phyloP scores from a whole-genome alignment of 2,329 filamentous ascomycete species.

The Hypoxylon sp. region DNA sequence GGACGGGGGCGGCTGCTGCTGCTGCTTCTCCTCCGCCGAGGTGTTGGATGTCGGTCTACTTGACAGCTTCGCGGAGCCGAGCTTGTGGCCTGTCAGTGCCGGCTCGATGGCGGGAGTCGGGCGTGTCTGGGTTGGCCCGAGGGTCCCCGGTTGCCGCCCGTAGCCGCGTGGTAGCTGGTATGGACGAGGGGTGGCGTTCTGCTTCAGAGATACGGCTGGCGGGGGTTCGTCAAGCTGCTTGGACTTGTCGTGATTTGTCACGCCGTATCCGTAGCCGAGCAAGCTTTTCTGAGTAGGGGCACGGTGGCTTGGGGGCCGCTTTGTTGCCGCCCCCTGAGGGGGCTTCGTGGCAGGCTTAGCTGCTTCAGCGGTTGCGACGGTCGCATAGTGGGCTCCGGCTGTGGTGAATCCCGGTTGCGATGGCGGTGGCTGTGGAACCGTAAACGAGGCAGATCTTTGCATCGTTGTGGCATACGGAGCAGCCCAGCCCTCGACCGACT shows the following conservation, averaged over 20 bases:
- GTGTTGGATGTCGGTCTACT: constrained; percentile 44
- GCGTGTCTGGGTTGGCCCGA: constrained; percentile 14
- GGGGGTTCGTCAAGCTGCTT: constrained; percentile 20
- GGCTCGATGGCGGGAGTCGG: constrained; percentile 42
- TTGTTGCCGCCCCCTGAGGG: constrained; percentile 26
- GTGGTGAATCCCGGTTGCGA: constrained; percentile 65
- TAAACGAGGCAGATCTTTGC: constrained; percentile 66
- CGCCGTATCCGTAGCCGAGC: constrained; percentile 43
- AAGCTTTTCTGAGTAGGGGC: constrained; percentile 43
- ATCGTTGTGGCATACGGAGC: constrained; percentile 66
- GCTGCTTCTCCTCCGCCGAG: constrained; percentile 36
- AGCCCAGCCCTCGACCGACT: constrained; percentile 46
- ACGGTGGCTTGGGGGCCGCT: constrained; percentile 34
- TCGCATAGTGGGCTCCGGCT: constrained; percentile 62
- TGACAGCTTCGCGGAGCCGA: constrained; percentile 50
- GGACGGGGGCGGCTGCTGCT: not conserved
- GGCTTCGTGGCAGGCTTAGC: constrained; percentile 39
- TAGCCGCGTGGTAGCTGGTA: constrained; percentile 34
- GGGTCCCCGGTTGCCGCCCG: constrained; percentile 27
- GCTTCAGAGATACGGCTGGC: constrained; percentile 2
- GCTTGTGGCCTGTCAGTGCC: constrained; percentile 49
- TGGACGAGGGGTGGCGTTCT: constrained; percentile 25
- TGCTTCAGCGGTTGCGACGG: constrained; percentile 48
- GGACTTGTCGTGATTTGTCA: constrained; percentile 45
- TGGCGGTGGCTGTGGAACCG: constrained; percentile 56